Base-by-base conservation (phyloP, 371 early-diverging fungal genomes). In the Mucor irregularis region DNA sequence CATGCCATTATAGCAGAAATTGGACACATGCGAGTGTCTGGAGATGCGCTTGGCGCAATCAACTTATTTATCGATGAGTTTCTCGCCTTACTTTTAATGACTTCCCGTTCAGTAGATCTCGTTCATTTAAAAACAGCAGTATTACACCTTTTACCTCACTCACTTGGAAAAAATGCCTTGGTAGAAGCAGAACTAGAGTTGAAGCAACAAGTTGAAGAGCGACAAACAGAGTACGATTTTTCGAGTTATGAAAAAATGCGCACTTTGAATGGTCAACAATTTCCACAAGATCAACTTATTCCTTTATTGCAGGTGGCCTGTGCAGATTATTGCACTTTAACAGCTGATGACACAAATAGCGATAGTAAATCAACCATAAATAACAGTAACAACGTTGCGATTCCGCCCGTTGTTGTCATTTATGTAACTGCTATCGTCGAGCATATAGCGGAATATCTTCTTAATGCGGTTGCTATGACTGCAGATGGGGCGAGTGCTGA, bases 101-200 rank as follows among this genome's bases (percentile, higher is more conserved):
- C 74, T 3, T 69, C 82, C 8, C 58, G 58, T 34, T 78, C 78
- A 11, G 60, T 80, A 14, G 82, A 82, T 42, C 69, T 83, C 3
- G 69, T 62, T 30, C 62, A 72, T 3, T 62, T 84, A 43, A 85
- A 85, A 58, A 40, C 71, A 16, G 63, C 75, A 11, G 71, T 83
- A n/a, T 51, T 74, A 16, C 65, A 67, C 3, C 46, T 73, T 2
- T 64, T 84, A 43, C 80, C 83, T 3, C 65, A 76, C 30, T 64
- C 73, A 5, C 69, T 85, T 3, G 86, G 86, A 21, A 81, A 81
- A 62, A 80, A 80, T 53, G 79, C 84, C n/a, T 72, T 85, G 40
- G 79, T 81, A 13, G 86, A 85, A 65, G 84, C 86, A n/a, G 86
- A 85, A 53, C 61, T 83, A 6, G 83, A 85, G 50, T 66, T 84